Evolutionary conservation across 345 rosid species (phyloP).

Genomic region (Syzygium jambos): DNA sequence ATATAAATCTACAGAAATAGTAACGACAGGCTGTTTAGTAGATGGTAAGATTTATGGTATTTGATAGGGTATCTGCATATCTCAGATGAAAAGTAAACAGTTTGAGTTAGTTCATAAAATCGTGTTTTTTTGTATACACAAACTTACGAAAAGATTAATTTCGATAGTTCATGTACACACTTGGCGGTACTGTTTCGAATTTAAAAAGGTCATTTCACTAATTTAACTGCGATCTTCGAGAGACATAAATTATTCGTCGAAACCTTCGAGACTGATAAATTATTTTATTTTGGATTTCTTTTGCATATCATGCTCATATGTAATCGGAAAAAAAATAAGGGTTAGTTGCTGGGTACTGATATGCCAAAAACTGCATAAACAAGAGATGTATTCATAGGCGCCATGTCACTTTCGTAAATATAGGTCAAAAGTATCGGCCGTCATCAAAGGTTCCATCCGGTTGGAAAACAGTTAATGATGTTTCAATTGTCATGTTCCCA

Average conservation of each 20-base stretch:
- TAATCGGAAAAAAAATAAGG: not conserved
- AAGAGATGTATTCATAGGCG: not conserved
- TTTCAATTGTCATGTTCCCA: not conserved
- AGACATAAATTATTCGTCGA: not conserved
- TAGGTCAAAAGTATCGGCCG: not conserved
- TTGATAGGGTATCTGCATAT: too few species aligned
- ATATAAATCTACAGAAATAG: not conserved
- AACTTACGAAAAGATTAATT: not conserved
- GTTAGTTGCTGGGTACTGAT: not conserved
- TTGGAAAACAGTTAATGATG: not conserved
- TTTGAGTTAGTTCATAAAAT: not conserved
- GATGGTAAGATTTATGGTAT: not conserved
- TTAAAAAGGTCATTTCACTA: rapidly evolving
- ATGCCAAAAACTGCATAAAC: not conserved
- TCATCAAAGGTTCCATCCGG: not conserved
- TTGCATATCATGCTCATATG: not conserved
- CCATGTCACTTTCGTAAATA: not conserved
- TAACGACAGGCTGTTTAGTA: not conserved
- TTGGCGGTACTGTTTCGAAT: not conserved
- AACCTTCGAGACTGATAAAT: not conserved
- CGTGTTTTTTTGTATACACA: rapidly evolving
- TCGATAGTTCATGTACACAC: not conserved
- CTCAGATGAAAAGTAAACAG: not conserved
- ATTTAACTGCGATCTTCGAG: not conserved
- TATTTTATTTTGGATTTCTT: not conserved